phyloP scores from a whole-genome alignment of 345 rosid genomes.

The Populus davidiana region DNA sequence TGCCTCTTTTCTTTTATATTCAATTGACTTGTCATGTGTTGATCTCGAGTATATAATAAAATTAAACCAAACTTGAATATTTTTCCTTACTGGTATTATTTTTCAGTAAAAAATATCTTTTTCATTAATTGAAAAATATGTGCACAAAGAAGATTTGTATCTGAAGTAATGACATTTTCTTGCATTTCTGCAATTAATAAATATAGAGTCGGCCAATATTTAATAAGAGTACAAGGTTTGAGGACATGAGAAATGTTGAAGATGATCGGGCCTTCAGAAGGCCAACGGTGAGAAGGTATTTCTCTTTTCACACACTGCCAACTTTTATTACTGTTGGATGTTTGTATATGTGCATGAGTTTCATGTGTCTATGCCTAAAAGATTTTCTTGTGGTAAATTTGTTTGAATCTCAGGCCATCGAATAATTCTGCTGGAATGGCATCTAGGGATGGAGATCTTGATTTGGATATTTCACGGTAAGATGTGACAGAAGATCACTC shows the following conservation, averaged over 20 bases:
- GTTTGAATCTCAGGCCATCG: conserved; percentile 45
- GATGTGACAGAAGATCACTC: conserved; percentile 10
- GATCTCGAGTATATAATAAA: neutral
- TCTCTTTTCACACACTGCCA: neutral
- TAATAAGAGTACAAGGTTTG: conserved; percentile 97
- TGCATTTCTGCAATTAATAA: conserved; percentile 7
- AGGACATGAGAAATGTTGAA: conserved; percentile 78
- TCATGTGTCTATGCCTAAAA: neutral
- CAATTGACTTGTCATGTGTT: neutral
- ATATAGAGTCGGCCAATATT: conserved; percentile 96
- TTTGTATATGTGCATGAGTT: neutral
- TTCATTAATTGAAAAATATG: neutral
- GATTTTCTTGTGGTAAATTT: conserved; percentile 5
- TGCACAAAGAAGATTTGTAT: neutral
- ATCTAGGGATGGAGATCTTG: conserved; percentile 88
- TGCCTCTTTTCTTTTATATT: neutral
- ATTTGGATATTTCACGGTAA: conserved; percentile 75
- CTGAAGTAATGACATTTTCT: neutral
- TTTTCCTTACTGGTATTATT: neutral
- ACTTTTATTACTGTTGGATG: neutral
- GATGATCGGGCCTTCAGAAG: conserved; percentile 78
- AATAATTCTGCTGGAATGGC: conserved; percentile 65
- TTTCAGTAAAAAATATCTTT: neutral
- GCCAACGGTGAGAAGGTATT: conserved; percentile 74
- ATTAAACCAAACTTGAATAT: neutral